Evolutionary conservation across 768 basidiomycete species (phyloP).

Genomic region (Calocybe indica): DNA sequence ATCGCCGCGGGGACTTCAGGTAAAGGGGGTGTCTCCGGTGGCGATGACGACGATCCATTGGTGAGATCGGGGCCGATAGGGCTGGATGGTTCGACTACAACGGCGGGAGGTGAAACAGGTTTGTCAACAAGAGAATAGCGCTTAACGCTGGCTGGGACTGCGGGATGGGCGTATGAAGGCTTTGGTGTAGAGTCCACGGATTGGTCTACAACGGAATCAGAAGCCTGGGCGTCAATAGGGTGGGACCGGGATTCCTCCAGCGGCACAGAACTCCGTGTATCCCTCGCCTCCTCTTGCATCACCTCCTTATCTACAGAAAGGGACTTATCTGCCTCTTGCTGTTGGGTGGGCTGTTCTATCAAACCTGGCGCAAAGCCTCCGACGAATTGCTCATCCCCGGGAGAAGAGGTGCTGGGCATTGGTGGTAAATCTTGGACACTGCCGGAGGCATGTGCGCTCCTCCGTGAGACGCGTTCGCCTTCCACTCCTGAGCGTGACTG

Average conservation of each 20-base stretch:
- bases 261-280: background rate
- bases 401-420: constrained; percentile 14
- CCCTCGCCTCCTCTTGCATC: constrained; percentile 9
- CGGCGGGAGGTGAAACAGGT: constrained; percentile 39
- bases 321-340: constrained; percentile 3
- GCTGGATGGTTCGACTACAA: constrained; percentile 50
- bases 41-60: constrained; percentile 14
- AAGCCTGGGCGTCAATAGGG: background rate
- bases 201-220: constrained; percentile 2
- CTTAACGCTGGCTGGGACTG: constrained; percentile 64
- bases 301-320: too few species aligned
- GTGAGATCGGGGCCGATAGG: constrained; percentile 30
- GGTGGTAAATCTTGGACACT: constrained; percentile 27
- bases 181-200: constrained; percentile 1
- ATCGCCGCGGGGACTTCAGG: constrained; percentile 50
- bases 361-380: constrained; percentile 40
- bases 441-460: constrained; percentile 35
- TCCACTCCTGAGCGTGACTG: constrained; percentile 33
- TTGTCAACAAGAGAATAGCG: constrained; percentile 78
- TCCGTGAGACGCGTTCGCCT: constrained; percentile 29
- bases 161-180: constrained; percentile 10
- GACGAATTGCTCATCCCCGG: constrained; percentile 38
- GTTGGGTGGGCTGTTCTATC: constrained; percentile 7
- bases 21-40: constrained; percentile 31
- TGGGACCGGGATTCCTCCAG: background rate